Evolutionary conservation across 2,329 filamentous ascomycete genomes (phyloP).

Genomic region (Pseudogymnoascus sp.): DNA sequence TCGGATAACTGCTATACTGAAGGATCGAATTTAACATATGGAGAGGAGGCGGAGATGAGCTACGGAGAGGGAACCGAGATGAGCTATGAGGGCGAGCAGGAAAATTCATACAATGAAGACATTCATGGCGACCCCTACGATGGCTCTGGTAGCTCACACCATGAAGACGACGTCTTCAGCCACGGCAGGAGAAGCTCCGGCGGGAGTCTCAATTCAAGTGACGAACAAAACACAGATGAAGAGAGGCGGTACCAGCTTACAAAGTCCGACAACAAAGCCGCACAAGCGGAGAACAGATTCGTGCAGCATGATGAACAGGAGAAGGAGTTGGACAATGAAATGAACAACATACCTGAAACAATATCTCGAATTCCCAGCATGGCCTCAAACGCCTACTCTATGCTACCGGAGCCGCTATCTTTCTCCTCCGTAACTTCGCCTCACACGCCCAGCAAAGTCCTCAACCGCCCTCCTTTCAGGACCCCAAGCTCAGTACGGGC

Average conservation of each 20-base stretch:
- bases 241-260: not conserved
- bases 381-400: conserved; percentile 23
- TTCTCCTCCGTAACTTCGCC: conserved; percentile 26
- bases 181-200: conserved; percentile 17
- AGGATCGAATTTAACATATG: conserved; percentile 26
- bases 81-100: conserved; percentile 16
- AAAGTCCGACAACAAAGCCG: not conserved
- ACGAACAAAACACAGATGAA: conserved; percentile 23
- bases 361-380: conserved; percentile 38
- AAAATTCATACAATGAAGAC: conserved; percentile 20
- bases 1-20: conserved; percentile 13
- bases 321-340: conserved; percentile 17
- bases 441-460: conserved; percentile 40
- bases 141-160: conserved; percentile 17
- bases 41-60: conserved; percentile 19
- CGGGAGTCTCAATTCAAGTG: conserved; percentile 25
- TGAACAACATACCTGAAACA: conserved; percentile 35
- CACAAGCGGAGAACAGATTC: conserved; percentile 32
- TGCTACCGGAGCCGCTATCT: conserved; percentile 13
- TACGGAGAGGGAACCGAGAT: conserved; percentile 21
- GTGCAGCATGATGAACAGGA: conserved; percentile 42
- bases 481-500: conserved; percentile 64
- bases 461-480: conserved; percentile 58
- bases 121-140: conserved; percentile 27
- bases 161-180: conserved; percentile 32